These are phyloP conservation scores for Rhodotorula sp. DNA, from an alignment of 1,284 basidiomycete genomes.

Conservation along the genomic window DNA sequence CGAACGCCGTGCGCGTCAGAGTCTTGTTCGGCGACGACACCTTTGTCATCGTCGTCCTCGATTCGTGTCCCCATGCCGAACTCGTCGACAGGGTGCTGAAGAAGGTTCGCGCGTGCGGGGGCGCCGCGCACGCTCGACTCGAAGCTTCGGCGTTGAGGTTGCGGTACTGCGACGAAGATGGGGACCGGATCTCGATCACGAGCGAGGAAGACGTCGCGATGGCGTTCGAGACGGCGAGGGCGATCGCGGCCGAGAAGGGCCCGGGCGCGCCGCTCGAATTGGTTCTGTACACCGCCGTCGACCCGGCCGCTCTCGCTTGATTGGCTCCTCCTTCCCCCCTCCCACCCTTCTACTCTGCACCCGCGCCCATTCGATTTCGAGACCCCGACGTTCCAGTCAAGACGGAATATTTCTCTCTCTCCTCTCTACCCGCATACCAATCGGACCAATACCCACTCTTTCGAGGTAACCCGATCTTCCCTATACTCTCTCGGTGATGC, in stretches of 20 bases:
- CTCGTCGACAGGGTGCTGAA: conserved; percentile 85
- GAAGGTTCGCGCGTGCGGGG: conserved; percentile 86
- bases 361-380: no score
- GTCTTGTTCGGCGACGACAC: conserved; percentile 86
- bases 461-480: no score
- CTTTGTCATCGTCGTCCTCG: conserved; percentile 84
- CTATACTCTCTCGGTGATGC: no score
- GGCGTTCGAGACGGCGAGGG: conserved; percentile 64
- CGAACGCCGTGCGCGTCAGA: conserved; percentile 47
- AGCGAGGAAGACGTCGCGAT: conserved; percentile 87
- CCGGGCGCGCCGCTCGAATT: conserved; percentile 16
- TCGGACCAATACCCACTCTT: no score
- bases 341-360: no score
- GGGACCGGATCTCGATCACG: conserved; percentile 79
- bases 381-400: no score
- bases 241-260: conserved; percentile 11
- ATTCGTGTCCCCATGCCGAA: conserved; percentile 71
- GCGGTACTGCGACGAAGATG: conserved; percentile 86
- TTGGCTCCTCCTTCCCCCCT: no score
- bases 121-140: conserved; percentile 52
- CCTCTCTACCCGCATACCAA: no score
- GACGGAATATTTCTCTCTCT: no score
- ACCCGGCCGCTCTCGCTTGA: neutral
- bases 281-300: conserved; percentile 22
- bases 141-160: conserved; percentile 69